Evolutionary conservation across 2,329 filamentous ascomycete genomes (phyloP).

Genomic region (Dryadomyces quercivorus): DNA sequence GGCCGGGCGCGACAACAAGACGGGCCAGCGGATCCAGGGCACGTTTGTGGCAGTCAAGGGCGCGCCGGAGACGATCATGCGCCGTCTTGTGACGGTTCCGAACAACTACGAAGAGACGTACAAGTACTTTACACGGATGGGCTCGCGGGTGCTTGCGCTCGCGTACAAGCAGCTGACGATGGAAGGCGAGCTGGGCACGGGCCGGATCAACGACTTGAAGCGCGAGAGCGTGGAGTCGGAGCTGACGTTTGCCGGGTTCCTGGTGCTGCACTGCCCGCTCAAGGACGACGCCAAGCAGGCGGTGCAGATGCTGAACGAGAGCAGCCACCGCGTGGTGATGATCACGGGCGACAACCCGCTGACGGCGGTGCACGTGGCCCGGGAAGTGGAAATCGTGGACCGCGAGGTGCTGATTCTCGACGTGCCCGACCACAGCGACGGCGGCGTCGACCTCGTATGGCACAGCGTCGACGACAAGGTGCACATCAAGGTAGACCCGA

Average conservation of each 20-base stretch:
- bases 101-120: conserved; percentile 92
- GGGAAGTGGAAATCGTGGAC: conserved; percentile 94
- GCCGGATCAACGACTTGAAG: conserved; percentile 85
- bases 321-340: conserved; percentile 97
- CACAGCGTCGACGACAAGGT: conserved; percentile 86
- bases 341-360: conserved; percentile 97
- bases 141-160: conserved; percentile 83
- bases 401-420: conserved; percentile 90
- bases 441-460: conserved; percentile 76
- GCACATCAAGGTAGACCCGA: conserved; percentile 74
- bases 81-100: conserved; percentile 76
- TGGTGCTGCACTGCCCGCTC: conserved; percentile 87
- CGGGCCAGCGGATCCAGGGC: conserved; percentile 63
- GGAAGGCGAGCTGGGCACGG: conserved; percentile 69
- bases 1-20: conserved; percentile 55
- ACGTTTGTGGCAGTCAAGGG: conserved; percentile 96
- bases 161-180: conserved; percentile 84
- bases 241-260: conserved; percentile 83
- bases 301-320: conserved; percentile 95
- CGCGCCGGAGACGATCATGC: conserved; percentile 91
- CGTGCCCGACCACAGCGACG: conserved; percentile 78
- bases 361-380: conserved; percentile 89
- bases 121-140: conserved; percentile 95
- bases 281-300: conserved; percentile 94
- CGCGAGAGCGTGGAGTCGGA: conserved; percentile 82